These are phyloP conservation scores for Cupressus sempervirens DNA, from an alignment of 75 land plant genomes.

Conservation along the genomic window DNA sequence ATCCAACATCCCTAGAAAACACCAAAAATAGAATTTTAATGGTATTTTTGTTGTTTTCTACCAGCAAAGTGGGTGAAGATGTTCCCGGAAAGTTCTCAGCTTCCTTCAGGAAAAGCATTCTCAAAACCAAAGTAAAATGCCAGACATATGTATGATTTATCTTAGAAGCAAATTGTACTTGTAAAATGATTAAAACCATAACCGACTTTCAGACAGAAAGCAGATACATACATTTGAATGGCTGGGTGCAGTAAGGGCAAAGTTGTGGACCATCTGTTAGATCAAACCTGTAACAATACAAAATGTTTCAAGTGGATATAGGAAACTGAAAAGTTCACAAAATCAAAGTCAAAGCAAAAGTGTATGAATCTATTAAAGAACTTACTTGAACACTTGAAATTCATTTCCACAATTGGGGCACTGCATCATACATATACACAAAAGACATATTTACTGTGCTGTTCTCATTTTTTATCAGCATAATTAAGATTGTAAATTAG, in stretches of 20 bases:
- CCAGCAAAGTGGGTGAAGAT: not conserved
- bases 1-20: not conserved
- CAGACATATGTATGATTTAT: not conserved
- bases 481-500: not conserved
- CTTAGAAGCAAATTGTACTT: not conserved
- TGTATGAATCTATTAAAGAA: not conserved
- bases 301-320: not conserved
- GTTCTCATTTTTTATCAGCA: not conserved
- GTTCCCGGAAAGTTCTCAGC: not conserved
- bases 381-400: slow-evolving; percentile 87
- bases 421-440: slow-evolving; percentile 39
- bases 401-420: slow-evolving; percentile 94
- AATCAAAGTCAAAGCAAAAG: slow-evolving; percentile 4
- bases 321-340: not conserved
- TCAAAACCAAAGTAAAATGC: not conserved
- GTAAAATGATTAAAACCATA: not conserved
- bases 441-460: not conserved
- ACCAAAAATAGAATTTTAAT: not conserved
- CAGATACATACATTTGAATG: slow-evolving; percentile 64
- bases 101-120: not conserved
- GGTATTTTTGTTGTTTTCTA: not conserved
- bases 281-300: slow-evolving; percentile 41
- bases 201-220: not conserved
- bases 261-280: slow-evolving; percentile 75
- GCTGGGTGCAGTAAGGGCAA: slow-evolving; percentile 88